Evolutionary conservation across 768 basidiomycete species (phyloP).

Genomic region (Roridomyces roridus): DNA sequence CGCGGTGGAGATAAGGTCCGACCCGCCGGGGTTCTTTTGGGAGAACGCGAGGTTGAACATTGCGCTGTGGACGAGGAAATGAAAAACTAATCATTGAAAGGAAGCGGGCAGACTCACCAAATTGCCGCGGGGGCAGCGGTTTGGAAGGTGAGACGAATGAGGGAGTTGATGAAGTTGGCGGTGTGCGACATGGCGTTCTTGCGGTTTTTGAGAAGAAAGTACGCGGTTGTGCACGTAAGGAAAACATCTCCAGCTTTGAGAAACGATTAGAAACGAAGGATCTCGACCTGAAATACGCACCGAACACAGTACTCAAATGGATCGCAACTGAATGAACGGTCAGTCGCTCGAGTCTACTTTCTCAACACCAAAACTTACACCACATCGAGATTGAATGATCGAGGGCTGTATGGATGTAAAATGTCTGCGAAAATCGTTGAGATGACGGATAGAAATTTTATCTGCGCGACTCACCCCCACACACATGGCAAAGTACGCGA

Average conservation of each 20-base stretch:
- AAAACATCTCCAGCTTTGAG: conserved; percentile 37
- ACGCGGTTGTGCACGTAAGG: conserved; percentile 33
- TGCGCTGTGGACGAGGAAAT: conserved; percentile 26
- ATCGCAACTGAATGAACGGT: conserved; percentile 29
- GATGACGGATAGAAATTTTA: background rate
- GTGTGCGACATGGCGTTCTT: conserved; percentile 37
- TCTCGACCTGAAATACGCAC: conserved; percentile 26
- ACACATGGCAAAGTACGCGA: conserved; percentile 35
- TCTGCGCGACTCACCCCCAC: too few relatives aligned
- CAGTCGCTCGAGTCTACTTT: background rate
- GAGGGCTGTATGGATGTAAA: conserved; percentile 29
- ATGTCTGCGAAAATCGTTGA: conserved; percentile 28
- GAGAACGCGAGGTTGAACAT: conserved; percentile 43
- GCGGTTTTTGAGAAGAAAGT: conserved; percentile 34
- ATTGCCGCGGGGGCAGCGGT: conserved; percentile 39
- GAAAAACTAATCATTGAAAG: background rate
- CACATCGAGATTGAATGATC: conserved; percentile 31
- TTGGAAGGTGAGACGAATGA: conserved; percentile 38
- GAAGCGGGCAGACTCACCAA: conserved; percentile 30
- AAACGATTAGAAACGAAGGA: background rate
- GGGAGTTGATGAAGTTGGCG: conserved; percentile 33
- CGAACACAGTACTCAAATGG: conserved; percentile 34
- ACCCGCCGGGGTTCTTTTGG: conserved; percentile 30
- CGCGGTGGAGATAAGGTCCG: conserved; percentile 32
- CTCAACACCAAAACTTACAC: conserved; percentile 39